Evolutionary conservation across 805 yeast species (phyloP), one percentile per base, ranked within the genome.

Genomic region (Candida berthetii): DNA sequence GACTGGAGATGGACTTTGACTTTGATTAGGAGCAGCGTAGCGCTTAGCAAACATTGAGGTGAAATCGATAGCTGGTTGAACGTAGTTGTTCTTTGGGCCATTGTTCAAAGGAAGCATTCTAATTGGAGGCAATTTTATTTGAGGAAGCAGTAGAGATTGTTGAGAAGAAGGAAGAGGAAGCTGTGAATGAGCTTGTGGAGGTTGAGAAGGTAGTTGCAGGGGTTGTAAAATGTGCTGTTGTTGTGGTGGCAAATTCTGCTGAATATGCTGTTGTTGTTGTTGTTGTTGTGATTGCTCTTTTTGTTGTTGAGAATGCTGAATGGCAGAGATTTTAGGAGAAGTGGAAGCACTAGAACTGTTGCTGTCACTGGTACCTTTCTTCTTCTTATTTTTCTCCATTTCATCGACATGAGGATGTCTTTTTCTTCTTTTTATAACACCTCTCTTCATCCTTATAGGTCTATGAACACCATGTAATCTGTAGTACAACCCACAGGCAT

Each of bases 401-500:
- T 34, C 36, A 14, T 34, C 27, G 10, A 4, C 17, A 25, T 36
- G 33, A 17, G 48, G 43, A 14, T 41, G 54, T 50, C 93, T 70
- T 48, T 78, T 82, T 42, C 96, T 69, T 51, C 96, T 72, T 58
- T 84, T 85, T 47, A 86, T 85, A 35, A 85, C 78, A 42, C 72
- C 69, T 50, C 82, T 74, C 52, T 84, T 83, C 84, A 85, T 74
- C 43, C 77, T 77, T 15, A 79, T 80, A 2, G 96, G 95, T 38
- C 95, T 68, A 52, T 83, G 89, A 32, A 68, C 68, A 1, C 91
- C 90, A 54, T 85, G 95, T 35, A 87, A 69, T 43, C 80, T 68
- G 60, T 78, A 81, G 59, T 86, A 87, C 25, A 87, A 63, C 3
- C 89, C 96, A 64, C 96, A 86, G 1, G 96, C 96, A 54, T 86